A percentile compares a stretch with the other conserved stretches of the same genome.
These are phyloP conservation scores for Talaromyces sp. DNA, from an alignment of 2,329 filamentous ascomycete genomes.

Conservation along the genomic window DNA sequence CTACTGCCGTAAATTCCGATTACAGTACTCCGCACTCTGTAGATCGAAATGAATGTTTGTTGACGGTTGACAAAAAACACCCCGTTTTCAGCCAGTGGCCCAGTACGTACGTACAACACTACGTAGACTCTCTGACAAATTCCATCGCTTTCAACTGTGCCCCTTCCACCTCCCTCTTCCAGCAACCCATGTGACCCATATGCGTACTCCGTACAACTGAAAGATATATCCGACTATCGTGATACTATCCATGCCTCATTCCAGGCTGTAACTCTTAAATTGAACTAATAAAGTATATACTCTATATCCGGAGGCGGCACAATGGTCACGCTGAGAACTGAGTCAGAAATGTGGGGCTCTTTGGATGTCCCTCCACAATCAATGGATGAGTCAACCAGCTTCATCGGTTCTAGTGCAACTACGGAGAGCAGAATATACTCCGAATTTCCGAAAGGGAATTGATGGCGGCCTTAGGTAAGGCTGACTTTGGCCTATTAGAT, in stretches of 20 bases:
- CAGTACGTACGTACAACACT: background rate
- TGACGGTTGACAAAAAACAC: background rate
- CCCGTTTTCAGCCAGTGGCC: background rate
- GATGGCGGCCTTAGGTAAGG: background rate
- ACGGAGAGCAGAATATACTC: background rate
- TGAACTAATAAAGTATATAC: background rate
- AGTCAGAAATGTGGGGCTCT: background rate
- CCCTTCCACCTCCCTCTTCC: background rate
- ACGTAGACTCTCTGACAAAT: background rate
- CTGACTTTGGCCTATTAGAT: background rate
- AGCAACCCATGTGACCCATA: background rate
- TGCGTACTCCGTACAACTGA: background rate
- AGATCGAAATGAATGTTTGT: too few species aligned
- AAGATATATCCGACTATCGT: background rate
- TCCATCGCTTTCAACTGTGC: background rate
- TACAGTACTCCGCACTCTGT: too few species aligned
- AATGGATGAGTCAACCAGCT: background rate
- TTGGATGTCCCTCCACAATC: background rate
- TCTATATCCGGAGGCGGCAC: background rate
- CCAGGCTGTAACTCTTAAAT: slow-evolving; percentile 1
- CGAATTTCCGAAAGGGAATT: background rate
- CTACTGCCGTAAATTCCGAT: too few species aligned
- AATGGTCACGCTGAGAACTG: slow-evolving; percentile 1
- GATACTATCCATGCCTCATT: background rate
- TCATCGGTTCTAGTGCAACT: background rate